These are phyloP conservation scores for Salvia rosmarinus DNA, from an alignment of 257 asterid species.

Conservation along the genomic window DNA sequence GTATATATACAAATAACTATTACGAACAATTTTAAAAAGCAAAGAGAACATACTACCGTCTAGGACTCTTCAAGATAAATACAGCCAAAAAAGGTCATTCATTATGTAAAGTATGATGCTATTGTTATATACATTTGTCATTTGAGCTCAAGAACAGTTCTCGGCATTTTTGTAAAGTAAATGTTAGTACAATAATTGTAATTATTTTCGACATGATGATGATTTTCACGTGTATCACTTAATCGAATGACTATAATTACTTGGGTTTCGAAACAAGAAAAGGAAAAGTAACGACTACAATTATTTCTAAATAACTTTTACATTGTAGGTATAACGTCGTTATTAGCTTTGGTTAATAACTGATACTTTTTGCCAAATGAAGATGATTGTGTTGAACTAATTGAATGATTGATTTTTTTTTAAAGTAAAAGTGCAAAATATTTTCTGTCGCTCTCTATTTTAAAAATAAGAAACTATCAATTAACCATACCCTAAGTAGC, in stretches of 20 bases:
- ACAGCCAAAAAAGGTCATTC: no score
- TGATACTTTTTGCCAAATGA: neutral
- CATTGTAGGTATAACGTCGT: neutral
- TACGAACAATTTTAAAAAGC: no score
- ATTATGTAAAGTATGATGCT: no score
- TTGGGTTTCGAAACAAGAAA: neutral
- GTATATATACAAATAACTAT: no score
- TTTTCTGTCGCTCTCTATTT: no score
- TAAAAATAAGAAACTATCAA: no score
- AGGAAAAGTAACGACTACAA: neutral
- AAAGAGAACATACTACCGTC: no score
- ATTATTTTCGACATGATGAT: neutral
- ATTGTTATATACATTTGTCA: no score
- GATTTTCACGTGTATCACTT: neutral
- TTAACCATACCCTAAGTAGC: no score
- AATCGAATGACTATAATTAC: neutral
- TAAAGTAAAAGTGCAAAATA: no score
- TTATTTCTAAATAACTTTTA: neutral
- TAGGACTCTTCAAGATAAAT: no score
- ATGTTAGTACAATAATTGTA: neutral
- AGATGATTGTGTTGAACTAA: neutral
- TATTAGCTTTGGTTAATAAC: neutral
- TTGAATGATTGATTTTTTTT: neutral
- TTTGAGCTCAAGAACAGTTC: neutral
- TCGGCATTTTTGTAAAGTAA: neutral